phyloP scores from a whole-genome alignment of 2,329 filamentous ascomycete species.

The Pseudomassariella vexata region DNA sequence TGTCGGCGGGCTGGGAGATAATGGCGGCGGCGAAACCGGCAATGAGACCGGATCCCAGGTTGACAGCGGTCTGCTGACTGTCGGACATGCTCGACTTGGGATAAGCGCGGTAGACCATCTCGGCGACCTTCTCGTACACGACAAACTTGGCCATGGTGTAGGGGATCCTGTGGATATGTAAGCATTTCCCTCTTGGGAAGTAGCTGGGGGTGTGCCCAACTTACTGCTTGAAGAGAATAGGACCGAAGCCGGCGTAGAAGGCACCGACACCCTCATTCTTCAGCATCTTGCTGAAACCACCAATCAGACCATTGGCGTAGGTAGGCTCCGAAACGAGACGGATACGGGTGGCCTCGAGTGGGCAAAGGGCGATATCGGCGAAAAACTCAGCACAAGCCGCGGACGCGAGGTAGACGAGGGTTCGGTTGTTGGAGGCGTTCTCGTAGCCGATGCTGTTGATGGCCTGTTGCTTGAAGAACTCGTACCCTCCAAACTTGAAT shows the following conservation, averaged over 20 bases:
- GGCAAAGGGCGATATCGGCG: constrained; percentile 65
- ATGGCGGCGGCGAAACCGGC: constrained; percentile 72
- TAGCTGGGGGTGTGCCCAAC: no score
- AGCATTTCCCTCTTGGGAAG: no score
- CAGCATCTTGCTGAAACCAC: constrained; percentile 64
- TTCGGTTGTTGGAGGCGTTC: constrained; percentile 59
- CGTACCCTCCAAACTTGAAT: constrained; percentile 77
- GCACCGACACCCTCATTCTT: constrained; percentile 64
- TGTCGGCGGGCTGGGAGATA: constrained; percentile 72
- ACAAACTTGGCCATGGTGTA: constrained; percentile 82
- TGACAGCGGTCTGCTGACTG: constrained; percentile 61
- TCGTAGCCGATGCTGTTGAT: constrained; percentile 65
- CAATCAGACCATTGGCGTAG: constrained; percentile 62
- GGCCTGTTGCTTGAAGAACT: constrained; percentile 76
- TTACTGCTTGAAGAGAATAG: constrained; percentile 65
- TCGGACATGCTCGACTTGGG: constrained; percentile 58
- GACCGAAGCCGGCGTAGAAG: constrained; percentile 73
- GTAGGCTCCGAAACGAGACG: constrained; percentile 69
- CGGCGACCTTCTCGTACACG: constrained; percentile 71
- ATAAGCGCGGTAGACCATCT: constrained; percentile 53
- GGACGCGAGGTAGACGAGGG: constrained; percentile 59
- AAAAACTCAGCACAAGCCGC: constrained; percentile 48
- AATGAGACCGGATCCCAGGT: constrained; percentile 68
- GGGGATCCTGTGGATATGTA: constrained; percentile 48
- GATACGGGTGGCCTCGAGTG: constrained; percentile 72